A percentile compares a stretch with the other conserved stretches of the same genome.
Conservation (phyloP, 2,329 filamentous ascomycete species). For the Fusarium sp. region DNA sequence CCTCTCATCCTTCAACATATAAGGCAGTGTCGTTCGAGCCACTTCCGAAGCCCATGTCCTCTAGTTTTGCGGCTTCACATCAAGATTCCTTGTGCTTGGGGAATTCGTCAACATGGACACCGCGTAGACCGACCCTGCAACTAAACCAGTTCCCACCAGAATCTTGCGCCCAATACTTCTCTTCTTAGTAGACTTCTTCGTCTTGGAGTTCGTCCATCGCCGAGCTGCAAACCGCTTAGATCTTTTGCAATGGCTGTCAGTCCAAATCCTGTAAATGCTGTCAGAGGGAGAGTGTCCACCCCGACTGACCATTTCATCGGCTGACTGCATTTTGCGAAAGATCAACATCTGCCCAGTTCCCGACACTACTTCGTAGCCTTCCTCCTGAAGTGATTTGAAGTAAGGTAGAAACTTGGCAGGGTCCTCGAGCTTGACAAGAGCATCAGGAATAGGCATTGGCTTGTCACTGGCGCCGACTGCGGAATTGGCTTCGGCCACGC, state of each 20-base stretch:
- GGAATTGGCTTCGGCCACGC: conserved; percentile 68
- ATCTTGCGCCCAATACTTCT: conserved; percentile 58
- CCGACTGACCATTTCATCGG: conserved; percentile 60
- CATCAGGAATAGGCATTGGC: conserved; percentile 66
- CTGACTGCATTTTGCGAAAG: conserved; percentile 66
- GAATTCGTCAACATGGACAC: conserved; percentile 68
- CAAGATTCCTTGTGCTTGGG: conserved; percentile 57
- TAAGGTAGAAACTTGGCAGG: conserved; percentile 73
- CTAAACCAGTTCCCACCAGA: conserved; percentile 62
- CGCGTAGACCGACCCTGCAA: conserved; percentile 66
- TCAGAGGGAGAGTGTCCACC: conserved; percentile 70
- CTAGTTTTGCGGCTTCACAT: conserved; percentile 37
- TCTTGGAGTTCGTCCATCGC: conserved; percentile 7
- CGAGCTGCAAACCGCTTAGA: neutral
- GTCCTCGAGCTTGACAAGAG: conserved; percentile 67
- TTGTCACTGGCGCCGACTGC: conserved; percentile 58
- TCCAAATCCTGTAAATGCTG: conserved; percentile 50
- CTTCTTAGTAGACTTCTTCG: conserved; percentile 47
- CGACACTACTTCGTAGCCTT: conserved; percentile 74
- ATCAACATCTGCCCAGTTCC: conserved; percentile 71
- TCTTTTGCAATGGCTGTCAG: conserved; percentile 43
- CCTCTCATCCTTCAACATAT: neutral
- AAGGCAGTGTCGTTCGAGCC: neutral
- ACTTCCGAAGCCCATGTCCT: neutral
- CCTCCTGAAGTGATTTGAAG: conserved; percentile 64